Evolutionary conservation across 352 stramenopile species (phyloP).

Genomic region (Globisporangium megalacanthum): DNA sequence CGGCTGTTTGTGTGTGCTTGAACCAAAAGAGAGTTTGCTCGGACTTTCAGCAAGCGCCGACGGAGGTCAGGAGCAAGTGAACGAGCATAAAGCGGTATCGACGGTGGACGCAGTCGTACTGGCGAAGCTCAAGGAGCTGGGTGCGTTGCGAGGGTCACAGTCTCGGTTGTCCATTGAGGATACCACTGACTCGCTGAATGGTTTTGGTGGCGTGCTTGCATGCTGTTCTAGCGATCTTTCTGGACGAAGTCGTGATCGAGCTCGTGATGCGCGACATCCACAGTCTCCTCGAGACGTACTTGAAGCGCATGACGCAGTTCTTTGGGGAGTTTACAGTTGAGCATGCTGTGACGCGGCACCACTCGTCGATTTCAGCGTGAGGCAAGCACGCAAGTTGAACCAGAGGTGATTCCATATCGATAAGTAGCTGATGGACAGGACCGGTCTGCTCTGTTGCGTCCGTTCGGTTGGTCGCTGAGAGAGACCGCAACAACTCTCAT

Average conservation of each 20-base stretch:
- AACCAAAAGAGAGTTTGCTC: conserved; percentile 43
- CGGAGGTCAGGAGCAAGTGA: conserved; percentile 50
- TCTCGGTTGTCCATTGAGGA: neutral
- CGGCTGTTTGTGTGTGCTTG: neutral
- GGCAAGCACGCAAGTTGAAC: conserved; percentile 1
- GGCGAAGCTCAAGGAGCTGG: conserved; percentile 47
- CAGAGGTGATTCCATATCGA: conserved; percentile 1
- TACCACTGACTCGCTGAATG: neutral
- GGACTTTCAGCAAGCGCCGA: conserved; percentile 47
- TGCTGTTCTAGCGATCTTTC: conserved; percentile 44
- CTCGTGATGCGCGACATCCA: conserved; percentile 75
- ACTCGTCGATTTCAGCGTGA: conserved; percentile 19
- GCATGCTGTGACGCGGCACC: conserved; percentile 32
- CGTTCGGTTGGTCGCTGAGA: neutral
- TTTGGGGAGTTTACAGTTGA: conserved; percentile 66
- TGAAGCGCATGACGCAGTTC: conserved; percentile 43
- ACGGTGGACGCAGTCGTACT: conserved; percentile 26
- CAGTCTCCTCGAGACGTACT: conserved; percentile 55
- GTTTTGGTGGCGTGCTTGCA: neutral
- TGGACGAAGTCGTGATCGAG: conserved; percentile 77
- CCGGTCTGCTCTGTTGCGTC: conserved; percentile 2
- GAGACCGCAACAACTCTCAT: no score
- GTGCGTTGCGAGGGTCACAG: conserved; percentile 16
- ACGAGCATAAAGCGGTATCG: conserved; percentile 21
- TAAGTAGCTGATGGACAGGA: conserved; percentile 4